phyloP scores from a whole-genome alignment of 768 basidiomycete genomes.

The Trametes cinnabarina region DNA sequence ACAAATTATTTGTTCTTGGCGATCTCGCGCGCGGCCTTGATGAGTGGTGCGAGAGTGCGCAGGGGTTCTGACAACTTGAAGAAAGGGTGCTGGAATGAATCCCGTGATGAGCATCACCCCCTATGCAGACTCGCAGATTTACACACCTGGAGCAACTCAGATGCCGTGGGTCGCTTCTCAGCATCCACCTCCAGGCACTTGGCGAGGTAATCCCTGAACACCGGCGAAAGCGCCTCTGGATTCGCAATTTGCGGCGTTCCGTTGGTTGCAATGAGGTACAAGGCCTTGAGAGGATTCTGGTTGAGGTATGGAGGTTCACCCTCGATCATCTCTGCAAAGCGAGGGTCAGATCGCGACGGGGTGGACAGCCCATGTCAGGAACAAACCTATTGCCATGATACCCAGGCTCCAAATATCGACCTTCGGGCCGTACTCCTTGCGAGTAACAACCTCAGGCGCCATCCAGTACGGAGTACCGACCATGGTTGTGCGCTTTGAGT shows the following conservation, averaged over 20 bases:
- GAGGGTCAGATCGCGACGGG: neutral
- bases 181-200: conserved; percentile 92
- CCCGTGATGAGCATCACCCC: neutral
- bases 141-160: conserved; percentile 71
- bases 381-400: conserved; percentile 88
- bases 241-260: conserved; percentile 96
- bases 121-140: neutral
- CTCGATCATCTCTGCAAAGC: conserved; percentile 86
- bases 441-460: conserved; percentile 97
- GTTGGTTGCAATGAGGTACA: conserved; percentile 98
- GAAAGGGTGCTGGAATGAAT: conserved; percentile 68
- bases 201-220: conserved; percentile 88
- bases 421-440: conserved; percentile 96
- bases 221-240: conserved; percentile 68
- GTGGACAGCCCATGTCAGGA: neutral
- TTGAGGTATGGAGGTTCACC: conserved; percentile 96
- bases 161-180: conserved; percentile 88
- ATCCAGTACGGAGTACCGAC: conserved; percentile 99
- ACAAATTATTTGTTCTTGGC: conserved; percentile 51
- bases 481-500: conserved; percentile 95
- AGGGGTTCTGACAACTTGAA: conserved; percentile 87
- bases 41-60: conserved; percentile 80
- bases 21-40: conserved; percentile 89
- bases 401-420: conserved; percentile 98
- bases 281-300: conserved; percentile 93